Base-by-base conservation (phyloP, 805 yeast species). In the Metschnikowia matae region DNA sequence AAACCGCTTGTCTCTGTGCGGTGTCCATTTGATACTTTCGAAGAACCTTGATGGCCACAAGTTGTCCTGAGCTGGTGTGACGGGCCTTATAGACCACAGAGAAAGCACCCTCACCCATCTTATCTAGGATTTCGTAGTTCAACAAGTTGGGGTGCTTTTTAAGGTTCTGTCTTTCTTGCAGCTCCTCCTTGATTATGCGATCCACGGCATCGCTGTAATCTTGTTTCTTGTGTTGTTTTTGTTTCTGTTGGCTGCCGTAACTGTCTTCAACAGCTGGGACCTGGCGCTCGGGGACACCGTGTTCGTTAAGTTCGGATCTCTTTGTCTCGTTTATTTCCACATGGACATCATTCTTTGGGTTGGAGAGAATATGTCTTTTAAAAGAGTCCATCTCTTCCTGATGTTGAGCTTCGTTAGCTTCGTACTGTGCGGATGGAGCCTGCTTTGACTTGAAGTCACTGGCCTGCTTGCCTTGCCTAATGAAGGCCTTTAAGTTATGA, bases 81-180 rank as follows among this genome's bases (percentile, higher is more conserved):
- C 71, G 62, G 0, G 95, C 96, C 62, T 79, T 83, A 70, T 83
- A 88, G 4, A 92, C 98, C 11, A 80, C 77, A 2, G 96, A 88
- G 64, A 92, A 91, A 0, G 97, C 97, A 7, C 98, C 98, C 62
- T 86, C 91, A 0, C 94, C 92, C 15, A 86, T 56, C 18, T 67
- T 56, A 11, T 65, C 60, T 34, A 69, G 44, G 15, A 74, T 58
- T 35, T 61, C 59, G 55, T 65, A 73, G 40, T 65, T 54, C 7
- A 54, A 54, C 48, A 54, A 53, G 21, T 48, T 49, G 5, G 61
- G 60, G 46, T 41, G 47, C 40, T 50, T 50, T 18, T 44, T 41
- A 2, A 40, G 46, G 14, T 38, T 33, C 15, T 33, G 44, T 8
- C 50, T 34, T 38, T 46, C 39, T 13, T 23, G 42, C 31, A 49